These are phyloP conservation scores for Wickerhamiella infanticola DNA, from an alignment of 1,139 yeast species.

Conservation along the genomic window DNA sequence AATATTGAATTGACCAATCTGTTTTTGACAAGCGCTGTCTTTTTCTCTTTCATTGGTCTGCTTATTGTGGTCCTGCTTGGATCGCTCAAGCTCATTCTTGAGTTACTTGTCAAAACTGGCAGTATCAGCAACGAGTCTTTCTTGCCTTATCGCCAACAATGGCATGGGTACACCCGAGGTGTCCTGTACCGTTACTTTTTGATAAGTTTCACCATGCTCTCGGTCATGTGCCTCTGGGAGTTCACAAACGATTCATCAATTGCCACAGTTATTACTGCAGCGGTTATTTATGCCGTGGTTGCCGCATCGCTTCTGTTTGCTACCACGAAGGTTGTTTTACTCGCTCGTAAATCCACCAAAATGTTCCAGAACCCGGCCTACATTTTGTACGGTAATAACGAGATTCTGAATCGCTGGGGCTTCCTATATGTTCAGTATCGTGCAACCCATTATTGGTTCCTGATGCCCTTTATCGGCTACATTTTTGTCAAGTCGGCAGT, in stretches of 20 bases:
- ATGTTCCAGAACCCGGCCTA: slow-evolving; percentile 87
- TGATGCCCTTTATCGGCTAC: slow-evolving; percentile 47
- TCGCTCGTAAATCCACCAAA: slow-evolving; percentile 57
- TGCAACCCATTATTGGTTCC: slow-evolving; percentile 78
- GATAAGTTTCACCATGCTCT: slow-evolving; percentile 74
- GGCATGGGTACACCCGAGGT: slow-evolving; percentile 77
- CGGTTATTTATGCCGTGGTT: slow-evolving; percentile 43
- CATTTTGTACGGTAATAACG: slow-evolving; percentile 69
- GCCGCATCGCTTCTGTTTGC: slow-evolving; percentile 56
- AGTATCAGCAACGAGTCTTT: slow-evolving; percentile 46
- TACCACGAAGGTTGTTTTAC: slow-evolving; percentile 47
- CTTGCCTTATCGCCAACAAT: slow-evolving; percentile 60
- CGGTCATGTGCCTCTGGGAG: slow-evolving; percentile 79
- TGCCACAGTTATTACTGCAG: slow-evolving; percentile 61
- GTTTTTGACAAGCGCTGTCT: slow-evolving; percentile 74
- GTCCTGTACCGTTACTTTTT: slow-evolving; percentile 67
- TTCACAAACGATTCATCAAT: slow-evolving; percentile 68
- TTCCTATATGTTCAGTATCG: slow-evolving; percentile 82
- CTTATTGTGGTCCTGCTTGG: slow-evolving; percentile 50
- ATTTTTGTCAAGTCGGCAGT: slow-evolving; percentile 61
- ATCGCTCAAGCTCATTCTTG: slow-evolving; percentile 60
- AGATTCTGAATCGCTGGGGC: slow-evolving; percentile 75
- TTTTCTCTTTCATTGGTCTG: slow-evolving; percentile 66
- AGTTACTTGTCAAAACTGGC: slow-evolving; percentile 47
- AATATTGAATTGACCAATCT: slow-evolving; percentile 72